phyloP scores from a whole-genome alignment of 2,329 filamentous ascomycete species.

The Ophiostoma novo-ulmi region DNA sequence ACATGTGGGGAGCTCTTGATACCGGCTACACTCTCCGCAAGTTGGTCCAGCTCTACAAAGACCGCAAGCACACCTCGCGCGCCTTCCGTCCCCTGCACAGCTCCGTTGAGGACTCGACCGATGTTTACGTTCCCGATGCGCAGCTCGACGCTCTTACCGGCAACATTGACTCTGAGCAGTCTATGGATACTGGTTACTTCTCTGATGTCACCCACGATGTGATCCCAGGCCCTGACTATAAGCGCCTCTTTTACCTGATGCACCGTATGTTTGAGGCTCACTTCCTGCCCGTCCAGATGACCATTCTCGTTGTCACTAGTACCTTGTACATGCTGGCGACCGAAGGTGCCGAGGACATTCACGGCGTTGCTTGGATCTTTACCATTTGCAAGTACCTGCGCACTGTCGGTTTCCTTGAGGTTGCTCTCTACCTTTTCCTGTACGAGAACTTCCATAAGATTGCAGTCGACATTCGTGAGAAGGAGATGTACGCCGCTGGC shows the following conservation, averaged over 20 bases:
- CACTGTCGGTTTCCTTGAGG: conserved; percentile 56
- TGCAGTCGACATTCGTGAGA: conserved; percentile 55
- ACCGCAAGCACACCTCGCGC: conserved; percentile 52
- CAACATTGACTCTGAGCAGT: conserved; percentile 33
- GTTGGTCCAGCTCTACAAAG: conserved; percentile 51
- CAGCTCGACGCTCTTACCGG: conserved; percentile 32
- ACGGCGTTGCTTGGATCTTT: conserved; percentile 56
- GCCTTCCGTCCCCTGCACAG: conserved; percentile 54
- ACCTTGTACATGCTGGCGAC: conserved; percentile 55
- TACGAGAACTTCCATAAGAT: conserved; percentile 64
- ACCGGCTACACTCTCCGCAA: conserved; percentile 60
- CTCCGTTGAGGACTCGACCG: conserved; percentile 41
- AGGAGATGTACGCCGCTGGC: conserved; percentile 62
- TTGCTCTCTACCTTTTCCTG: conserved; percentile 58
- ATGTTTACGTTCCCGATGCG: conserved; percentile 46
- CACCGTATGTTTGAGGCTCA: conserved; percentile 70
- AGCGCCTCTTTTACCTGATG: conserved; percentile 53
- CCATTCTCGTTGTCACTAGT: conserved; percentile 58
- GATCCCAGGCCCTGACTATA: conserved; percentile 49
- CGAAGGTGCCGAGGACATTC: conserved; percentile 46
- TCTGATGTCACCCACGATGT: conserved; percentile 51
- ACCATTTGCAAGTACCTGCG: conserved; percentile 55
- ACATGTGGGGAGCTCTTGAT: conserved; percentile 72
- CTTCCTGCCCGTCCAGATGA: conserved; percentile 64
- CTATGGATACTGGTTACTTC: conserved; percentile 49